Evolutionary conservation across 176 grass and related monocot genomes (phyloP).

Genomic region (Carex littledalei): DNA sequence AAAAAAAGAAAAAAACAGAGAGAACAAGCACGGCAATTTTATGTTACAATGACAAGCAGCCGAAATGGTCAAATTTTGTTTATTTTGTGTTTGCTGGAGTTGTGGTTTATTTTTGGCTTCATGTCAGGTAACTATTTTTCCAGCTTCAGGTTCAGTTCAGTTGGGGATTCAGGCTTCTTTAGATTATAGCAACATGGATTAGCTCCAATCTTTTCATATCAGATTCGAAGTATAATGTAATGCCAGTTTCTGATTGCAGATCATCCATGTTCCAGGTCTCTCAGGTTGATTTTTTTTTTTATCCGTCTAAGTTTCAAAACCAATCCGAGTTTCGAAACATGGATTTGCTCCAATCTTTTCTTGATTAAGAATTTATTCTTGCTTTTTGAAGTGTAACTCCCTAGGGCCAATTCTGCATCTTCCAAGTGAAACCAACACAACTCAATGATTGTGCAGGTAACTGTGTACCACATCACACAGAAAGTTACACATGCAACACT

Average conservation of each 20-base stretch:
- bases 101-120: background rate
- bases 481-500: background rate
- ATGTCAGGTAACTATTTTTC: background rate
- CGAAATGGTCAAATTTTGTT: background rate
- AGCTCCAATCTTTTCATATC: background rate
- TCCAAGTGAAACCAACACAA: constrained; percentile 5
- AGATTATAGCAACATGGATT: too few relatives aligned
- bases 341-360: background rate
- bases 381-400: background rate
- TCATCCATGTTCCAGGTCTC: background rate
- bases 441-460: background rate
- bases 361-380: background rate
- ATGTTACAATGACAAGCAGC: background rate
- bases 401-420: background rate
- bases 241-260: background rate
- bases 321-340: background rate
- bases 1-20: background rate
- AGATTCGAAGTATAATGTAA: background rate
- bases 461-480: background rate
- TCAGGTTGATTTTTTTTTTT: background rate
- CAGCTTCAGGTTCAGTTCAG: background rate
- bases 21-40: background rate
- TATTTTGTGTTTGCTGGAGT: background rate
- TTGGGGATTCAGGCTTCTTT: background rate
- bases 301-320: background rate